Conservation (phyloP, 306 rosid genomes). For the Acacia acuminata region DNA sequence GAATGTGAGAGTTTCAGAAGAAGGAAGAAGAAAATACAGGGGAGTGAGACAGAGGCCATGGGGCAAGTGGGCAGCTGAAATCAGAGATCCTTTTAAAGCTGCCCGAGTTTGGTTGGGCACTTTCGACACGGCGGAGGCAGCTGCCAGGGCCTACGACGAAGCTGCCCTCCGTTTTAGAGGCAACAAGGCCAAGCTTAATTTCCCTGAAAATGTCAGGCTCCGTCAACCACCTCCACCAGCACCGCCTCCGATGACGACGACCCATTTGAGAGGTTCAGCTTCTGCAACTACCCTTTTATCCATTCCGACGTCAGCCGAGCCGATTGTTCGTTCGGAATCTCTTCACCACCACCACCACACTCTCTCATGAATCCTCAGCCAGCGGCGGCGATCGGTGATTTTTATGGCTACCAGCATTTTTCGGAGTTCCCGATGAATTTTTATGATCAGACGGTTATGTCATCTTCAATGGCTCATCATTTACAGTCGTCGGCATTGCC, state of each 20-base stretch:
- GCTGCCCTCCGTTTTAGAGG: conserved; percentile 70
- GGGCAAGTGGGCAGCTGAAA: conserved; percentile 83
- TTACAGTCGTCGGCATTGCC: conserved; percentile 22
- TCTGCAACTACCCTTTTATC: conserved; percentile 38
- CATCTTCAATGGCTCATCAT: conserved; percentile 42
- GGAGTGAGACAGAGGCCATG: conserved; percentile 79
- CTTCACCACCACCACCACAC: background rate
- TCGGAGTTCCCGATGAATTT: conserved; percentile 17
- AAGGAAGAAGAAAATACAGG: conserved; percentile 55
- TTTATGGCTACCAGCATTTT: conserved; percentile 16
- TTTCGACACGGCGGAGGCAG: conserved; percentile 61
- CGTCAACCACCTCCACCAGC: conserved; percentile 19
- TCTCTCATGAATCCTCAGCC: background rate
- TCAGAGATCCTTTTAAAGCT: conserved; percentile 69
- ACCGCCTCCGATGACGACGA: background rate
- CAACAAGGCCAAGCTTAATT: conserved; percentile 72
- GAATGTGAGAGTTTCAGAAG: conserved; percentile 5
- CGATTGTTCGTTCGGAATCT: conserved; percentile 45
- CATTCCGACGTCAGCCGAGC: conserved; percentile 45
- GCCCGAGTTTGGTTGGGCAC: conserved; percentile 74
- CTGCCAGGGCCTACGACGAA: conserved; percentile 66
- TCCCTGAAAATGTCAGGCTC: conserved; percentile 63
- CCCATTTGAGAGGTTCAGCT: conserved; percentile 18
- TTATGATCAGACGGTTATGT: conserved; percentile 28
- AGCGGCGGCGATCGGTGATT: background rate